These are phyloP conservation scores for Melampsora americana DNA, from an alignment of 1,284 basidiomycete genomes.

Conservation along the genomic window DNA sequence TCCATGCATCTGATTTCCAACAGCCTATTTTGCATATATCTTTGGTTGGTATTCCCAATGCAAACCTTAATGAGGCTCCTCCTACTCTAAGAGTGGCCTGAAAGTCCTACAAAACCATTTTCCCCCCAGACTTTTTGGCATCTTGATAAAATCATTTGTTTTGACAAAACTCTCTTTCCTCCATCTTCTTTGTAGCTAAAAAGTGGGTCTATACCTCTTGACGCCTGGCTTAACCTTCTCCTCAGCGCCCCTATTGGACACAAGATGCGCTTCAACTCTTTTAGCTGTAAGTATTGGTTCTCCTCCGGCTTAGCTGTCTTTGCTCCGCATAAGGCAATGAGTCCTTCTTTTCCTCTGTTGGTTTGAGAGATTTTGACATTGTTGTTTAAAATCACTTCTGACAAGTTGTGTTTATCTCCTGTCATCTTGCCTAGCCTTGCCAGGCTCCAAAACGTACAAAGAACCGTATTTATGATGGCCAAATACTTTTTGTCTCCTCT, in stretches of 20 bases:
- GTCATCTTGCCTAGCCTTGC: conserved; percentile 1
- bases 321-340: not conserved
- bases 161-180: not conserved
- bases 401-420: not conserved
- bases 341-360: not conserved
- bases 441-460: no score
- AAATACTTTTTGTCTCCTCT: not conserved
- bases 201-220: not conserved
- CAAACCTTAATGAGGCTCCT: not conserved
- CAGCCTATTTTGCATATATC: not conserved
- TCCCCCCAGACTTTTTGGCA: not conserved
- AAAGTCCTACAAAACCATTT: not conserved
- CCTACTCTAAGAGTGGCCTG: not conserved
- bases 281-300: not conserved
- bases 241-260: not conserved
- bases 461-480: no score
- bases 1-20: not conserved
- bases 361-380: not conserved
- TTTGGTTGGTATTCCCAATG: not conserved
- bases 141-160: not conserved
- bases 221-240: not conserved
- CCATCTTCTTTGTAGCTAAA: not conserved
- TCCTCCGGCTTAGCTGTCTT: not conserved
- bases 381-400: no score
- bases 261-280: not conserved